These are phyloP conservation scores for Chlamydomonas sp. DNA, from an alignment of 139 green algal genomes.

Conservation along the genomic window DNA sequence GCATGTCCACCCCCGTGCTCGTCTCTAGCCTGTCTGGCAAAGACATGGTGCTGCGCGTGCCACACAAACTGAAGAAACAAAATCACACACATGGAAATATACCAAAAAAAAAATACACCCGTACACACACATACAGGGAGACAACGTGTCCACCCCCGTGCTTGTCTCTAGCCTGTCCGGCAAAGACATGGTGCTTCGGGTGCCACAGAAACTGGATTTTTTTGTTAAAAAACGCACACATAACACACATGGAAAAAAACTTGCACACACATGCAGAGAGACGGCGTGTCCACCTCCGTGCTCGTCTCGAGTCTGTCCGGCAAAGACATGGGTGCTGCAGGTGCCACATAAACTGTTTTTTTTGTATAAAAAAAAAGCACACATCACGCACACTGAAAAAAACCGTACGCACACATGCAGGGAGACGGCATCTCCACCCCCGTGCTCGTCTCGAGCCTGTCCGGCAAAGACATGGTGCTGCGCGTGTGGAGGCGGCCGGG, in stretches of 20 bases:
- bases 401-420: neutral
- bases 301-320: conserved; percentile 38
- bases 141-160: conserved; percentile 20
- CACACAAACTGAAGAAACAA: neutral
- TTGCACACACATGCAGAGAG: neutral
- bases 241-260: too few species aligned
- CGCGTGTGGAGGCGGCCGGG: conserved; percentile 65
- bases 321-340: conserved; percentile 47
- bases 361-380: neutral
- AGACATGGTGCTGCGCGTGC: neutral
- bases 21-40: conserved; percentile 22
- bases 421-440: neutral
- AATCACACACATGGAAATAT: too few species aligned
- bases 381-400: too few species aligned
- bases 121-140: too few species aligned
- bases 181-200: neutral
- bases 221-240: neutral
- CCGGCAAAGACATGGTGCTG: conserved; percentile 67
- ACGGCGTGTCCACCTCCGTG: conserved; percentile 11
- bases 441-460: conserved; percentile 29
- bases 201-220: neutral
- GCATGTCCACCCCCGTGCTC: conserved; percentile 24
- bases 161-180: conserved; percentile 27
- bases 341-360: neutral
- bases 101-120: too few species aligned